phyloP scores from a whole-genome alignment of 2,329 filamentous ascomycete genomes.

The Beauveria asiatica region DNA sequence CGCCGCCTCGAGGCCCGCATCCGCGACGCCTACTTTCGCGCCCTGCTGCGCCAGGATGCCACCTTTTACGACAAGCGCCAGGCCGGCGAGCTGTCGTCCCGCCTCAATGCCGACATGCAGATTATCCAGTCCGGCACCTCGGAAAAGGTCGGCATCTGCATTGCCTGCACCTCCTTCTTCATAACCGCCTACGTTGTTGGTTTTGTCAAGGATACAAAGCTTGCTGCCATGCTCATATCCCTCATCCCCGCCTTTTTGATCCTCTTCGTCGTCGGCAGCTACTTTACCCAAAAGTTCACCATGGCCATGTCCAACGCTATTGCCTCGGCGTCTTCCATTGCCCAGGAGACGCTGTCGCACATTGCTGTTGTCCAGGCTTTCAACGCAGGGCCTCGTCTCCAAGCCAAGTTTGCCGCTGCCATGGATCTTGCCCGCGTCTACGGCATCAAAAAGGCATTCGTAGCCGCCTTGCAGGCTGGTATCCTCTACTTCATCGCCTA shows the following conservation, averaged over 20 bases:
- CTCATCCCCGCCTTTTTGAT: conserved; percentile 54
- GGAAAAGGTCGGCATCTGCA: conserved; percentile 60
- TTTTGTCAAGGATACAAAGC: conserved; percentile 53
- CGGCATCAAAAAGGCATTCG: conserved; percentile 49
- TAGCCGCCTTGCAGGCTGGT: conserved; percentile 50
- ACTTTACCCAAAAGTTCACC: conserved; percentile 44
- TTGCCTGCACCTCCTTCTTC: conserved; percentile 57
- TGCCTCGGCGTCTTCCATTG: conserved; percentile 51
- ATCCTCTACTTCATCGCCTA: conserved; percentile 60
- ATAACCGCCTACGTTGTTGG: conserved; percentile 58
- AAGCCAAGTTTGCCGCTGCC: conserved; percentile 47
- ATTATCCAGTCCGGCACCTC: conserved; percentile 59
- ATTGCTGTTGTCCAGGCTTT: conserved; percentile 57
- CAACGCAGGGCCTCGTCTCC: conserved; percentile 48
- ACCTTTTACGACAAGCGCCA: conserved; percentile 56
- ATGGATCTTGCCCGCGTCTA: conserved; percentile 41
- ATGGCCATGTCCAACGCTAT: conserved; percentile 42
- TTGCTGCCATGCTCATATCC: conserved; percentile 57
- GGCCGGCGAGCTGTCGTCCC: conserved; percentile 53
- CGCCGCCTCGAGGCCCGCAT: conserved; percentile 55
- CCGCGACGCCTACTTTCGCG: conserved; percentile 50
- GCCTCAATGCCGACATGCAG: conserved; percentile 58
- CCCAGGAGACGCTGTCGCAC: conserved; percentile 52
- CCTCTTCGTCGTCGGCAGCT: conserved; percentile 47
- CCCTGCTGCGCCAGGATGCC: conserved; percentile 51